Conservation (phyloP, 768 basidiomycete species). For the Pleurotus tuoliensis region DNA sequence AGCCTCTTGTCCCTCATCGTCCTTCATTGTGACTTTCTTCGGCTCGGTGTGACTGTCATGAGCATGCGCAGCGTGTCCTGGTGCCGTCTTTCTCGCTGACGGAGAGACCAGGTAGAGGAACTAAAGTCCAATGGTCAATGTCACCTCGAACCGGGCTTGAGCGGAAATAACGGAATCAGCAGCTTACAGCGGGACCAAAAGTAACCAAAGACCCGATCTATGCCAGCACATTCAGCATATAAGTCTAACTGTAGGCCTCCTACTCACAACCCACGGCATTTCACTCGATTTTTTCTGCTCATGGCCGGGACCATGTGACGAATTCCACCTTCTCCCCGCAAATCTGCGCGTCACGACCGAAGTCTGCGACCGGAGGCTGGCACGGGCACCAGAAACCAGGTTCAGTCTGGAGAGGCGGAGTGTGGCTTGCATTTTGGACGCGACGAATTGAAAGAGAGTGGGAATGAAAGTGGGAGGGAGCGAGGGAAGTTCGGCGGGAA, state of each 20-base stretch:
- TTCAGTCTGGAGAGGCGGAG: slow-evolving; percentile 6
- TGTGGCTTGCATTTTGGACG: too few species aligned
- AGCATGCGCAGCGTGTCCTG: slow-evolving; percentile 8
- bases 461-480: too few species aligned
- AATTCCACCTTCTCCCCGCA: slow-evolving; percentile 10
- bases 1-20: slow-evolving; percentile 14
- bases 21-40: slow-evolving; percentile 12
- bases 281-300: slow-evolving; percentile 12
- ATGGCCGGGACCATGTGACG: slow-evolving; percentile 9
- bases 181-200: slow-evolving; percentile 12
- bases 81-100: slow-evolving; percentile 7
- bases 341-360: neutral
- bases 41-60: slow-evolving; percentile 2
- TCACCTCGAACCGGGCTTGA: neutral
- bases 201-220: slow-evolving; percentile 14
- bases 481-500: slow-evolving; percentile 4
- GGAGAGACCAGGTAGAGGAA: slow-evolving; percentile 15
- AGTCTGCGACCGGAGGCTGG: slow-evolving; percentile 5
- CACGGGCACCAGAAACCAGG: slow-evolving; percentile 7
- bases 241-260: neutral
- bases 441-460: too few species aligned
- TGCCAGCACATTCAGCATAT: neutral
- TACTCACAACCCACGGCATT: slow-evolving; percentile 15
- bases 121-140: neutral
- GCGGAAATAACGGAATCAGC: neutral